Evolutionary conservation across 257 asterid species (phyloP), one percentile per base, ranked within the genome.

Genomic region (Fraxinus excelsior): DNA sequence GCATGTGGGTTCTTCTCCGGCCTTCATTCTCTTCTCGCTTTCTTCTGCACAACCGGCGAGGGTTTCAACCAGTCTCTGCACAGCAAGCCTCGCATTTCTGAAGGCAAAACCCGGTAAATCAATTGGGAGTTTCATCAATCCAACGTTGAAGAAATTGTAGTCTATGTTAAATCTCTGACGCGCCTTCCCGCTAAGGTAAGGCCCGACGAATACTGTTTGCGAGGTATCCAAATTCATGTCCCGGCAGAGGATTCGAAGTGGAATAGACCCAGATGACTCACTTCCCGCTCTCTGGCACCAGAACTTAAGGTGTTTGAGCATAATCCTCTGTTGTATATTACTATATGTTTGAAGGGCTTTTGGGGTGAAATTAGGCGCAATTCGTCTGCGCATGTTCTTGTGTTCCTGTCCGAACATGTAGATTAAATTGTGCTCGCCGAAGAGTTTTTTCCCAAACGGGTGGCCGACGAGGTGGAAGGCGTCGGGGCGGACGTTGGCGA

Each of bases 381-480:
- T 92, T 14, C 85, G 80, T 2, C 98, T 92, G 34, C 99, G 91
- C 21, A 86, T 82, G 69, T 91, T 91, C 76, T 94, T 92, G 72
- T 92, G 97, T 0, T 90, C 87, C 78, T 91, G 97, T 1, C 99
- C 99, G 37, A 91, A 88, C 97, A 88, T 92, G 86, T 92, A 92
- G 25, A 94, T 94, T 7, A 94, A 60, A 38, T 92, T 91, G 70
- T 94, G 96, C 42, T 92, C 97, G 25, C 97, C 97, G 81, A 92
- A 92, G n/a, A 94, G 95, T 74, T 86, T 92, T 65, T 92, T 91
- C 0, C 99, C 99, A 71, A 94, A 91, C 7, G 97, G 97, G 34
- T 92, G 97, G 42, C 97, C 99, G 65, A 92, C 74, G 67, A 94
- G 96, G 70, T 92, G 97, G 81, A 94, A 94, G 74, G 94, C 97